Evolutionary conservation across 2,329 filamentous ascomycete genomes (phyloP).

Genomic region (Fusarium buxicola): DNA sequence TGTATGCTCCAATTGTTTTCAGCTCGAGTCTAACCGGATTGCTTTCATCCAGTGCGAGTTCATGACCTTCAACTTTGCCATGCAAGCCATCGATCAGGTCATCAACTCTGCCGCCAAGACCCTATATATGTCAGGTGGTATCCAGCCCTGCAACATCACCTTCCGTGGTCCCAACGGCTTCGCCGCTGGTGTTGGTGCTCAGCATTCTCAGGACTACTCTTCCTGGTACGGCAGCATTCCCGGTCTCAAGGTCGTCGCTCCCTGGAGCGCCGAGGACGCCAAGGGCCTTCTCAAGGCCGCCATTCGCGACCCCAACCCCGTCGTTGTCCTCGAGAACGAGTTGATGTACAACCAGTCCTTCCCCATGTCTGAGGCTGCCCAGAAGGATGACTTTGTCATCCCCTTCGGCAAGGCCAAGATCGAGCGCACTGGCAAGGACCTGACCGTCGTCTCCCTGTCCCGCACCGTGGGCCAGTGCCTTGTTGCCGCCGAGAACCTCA

Average conservation of each 20-base stretch:
- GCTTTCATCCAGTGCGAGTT: constrained; percentile 82
- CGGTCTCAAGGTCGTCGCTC: constrained; percentile 94
- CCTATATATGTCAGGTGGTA: constrained; percentile 99
- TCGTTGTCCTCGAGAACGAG: constrained; percentile 91
- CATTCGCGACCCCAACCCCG: constrained; percentile 97
- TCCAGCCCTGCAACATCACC: constrained; percentile 99
- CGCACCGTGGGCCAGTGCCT: constrained; percentile 95
- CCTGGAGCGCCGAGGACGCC: constrained; percentile 97
- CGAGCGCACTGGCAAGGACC: constrained; percentile 93
- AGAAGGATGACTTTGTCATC: constrained; percentile 95
- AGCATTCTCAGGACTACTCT: constrained; percentile 99
- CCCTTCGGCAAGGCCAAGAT: constrained; percentile 99
- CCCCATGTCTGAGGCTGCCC: constrained; percentile 96
- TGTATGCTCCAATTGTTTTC: constrained; percentile 1
- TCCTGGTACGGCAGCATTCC: constrained; percentile 99
- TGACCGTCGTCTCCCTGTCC: constrained; percentile 94
- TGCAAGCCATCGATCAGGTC: constrained; percentile 99
- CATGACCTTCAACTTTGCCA: constrained; percentile 99
- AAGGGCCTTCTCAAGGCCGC: constrained; percentile 98
- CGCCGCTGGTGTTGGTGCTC: constrained; percentile 91
- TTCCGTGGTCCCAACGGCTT: constrained; percentile 99
- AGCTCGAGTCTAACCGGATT: constrained; percentile 18
- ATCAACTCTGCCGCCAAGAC: constrained; percentile 99
- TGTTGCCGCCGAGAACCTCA: constrained; percentile 87
- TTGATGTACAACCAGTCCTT: constrained; percentile 92